Conservation (phyloP, 768 basidiomycete genomes). For the Boletus tomentosulus region DNA sequence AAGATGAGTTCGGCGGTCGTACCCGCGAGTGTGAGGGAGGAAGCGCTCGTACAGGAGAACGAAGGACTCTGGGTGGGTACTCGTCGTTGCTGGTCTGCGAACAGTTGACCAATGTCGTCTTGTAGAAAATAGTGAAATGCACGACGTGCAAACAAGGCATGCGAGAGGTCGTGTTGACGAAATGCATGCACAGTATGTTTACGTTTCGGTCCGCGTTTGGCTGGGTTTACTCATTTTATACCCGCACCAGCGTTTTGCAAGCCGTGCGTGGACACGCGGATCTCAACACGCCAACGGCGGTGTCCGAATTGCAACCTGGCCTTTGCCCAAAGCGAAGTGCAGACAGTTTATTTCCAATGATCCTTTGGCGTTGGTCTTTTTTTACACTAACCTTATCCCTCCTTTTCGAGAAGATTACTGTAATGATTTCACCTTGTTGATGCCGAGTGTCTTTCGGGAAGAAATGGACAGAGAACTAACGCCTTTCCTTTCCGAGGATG, state of each 20-base stretch:
- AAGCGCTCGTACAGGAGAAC: conserved; percentile 44
- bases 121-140: conserved; percentile 73
- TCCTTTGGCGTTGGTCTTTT: background rate
- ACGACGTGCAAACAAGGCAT: conserved; percentile 79
- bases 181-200: conserved; percentile 87
- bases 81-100: background rate
- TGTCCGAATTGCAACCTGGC: conserved; percentile 83
- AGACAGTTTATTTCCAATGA: conserved; percentile 57
- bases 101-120: background rate
- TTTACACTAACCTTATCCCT: background rate
- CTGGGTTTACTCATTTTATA: background rate
- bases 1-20: conserved; percentile 33
- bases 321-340: conserved; percentile 85
- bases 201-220: background rate
- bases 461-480: background rate
- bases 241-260: conserved; percentile 70
- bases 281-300: conserved; percentile 87
- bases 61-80: conserved; percentile 57
- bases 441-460: background rate
- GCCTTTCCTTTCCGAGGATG: background rate
- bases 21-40: conserved; percentile 28
- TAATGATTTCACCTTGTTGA: background rate
- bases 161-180: conserved; percentile 76
- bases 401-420: background rate
- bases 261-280: conserved; percentile 79